Evolutionary conservation across 257 asterid species (phyloP).

Genomic region (Fraxinus quadrangulata): DNA sequence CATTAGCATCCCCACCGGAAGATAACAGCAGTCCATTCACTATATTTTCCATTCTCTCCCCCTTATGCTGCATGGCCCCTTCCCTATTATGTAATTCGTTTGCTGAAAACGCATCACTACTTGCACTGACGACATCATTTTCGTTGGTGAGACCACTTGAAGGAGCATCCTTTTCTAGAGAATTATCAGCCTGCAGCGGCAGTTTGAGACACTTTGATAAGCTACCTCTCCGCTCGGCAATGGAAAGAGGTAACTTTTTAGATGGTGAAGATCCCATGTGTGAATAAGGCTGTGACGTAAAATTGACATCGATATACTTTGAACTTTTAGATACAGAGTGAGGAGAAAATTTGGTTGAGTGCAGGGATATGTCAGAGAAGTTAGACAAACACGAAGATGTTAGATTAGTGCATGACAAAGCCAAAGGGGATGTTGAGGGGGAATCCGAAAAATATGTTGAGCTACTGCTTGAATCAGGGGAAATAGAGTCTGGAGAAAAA

Average conservation of each 20-base stretch:
- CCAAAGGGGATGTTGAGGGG: conserved; percentile 44
- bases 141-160: conserved; percentile 22
- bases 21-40: conserved; percentile 27
- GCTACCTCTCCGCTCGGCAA: conserved; percentile 58
- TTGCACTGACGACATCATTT: conserved; percentile 18
- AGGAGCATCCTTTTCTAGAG: conserved; percentile 26
- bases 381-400: conserved; percentile 44
- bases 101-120: conserved; percentile 25
- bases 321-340: conserved; percentile 48
- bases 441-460: conserved; percentile 43
- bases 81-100: conserved; percentile 21
- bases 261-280: conserved; percentile 33
- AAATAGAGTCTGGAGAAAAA: conserved; percentile 51
- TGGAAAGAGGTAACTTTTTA: conserved; percentile 41
- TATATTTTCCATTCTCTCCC: conserved; percentile 23
- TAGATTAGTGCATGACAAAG: conserved; percentile 29
- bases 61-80: conserved; percentile 17
- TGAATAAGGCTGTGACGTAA: conserved; percentile 41
- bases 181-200: conserved; percentile 33
- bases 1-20: conserved; percentile 22
- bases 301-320: conserved; percentile 52
- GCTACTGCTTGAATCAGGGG: conserved; percentile 43
- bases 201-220: conserved; percentile 41
- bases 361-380: conserved; percentile 28
- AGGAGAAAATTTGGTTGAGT: conserved; percentile 45